Percentiles rank a stretch among this genome's conserved stretches.
Evolutionary conservation across 2,329 filamentous ascomycete genomes (phyloP).

Genomic region (Penicillium sp.): DNA sequence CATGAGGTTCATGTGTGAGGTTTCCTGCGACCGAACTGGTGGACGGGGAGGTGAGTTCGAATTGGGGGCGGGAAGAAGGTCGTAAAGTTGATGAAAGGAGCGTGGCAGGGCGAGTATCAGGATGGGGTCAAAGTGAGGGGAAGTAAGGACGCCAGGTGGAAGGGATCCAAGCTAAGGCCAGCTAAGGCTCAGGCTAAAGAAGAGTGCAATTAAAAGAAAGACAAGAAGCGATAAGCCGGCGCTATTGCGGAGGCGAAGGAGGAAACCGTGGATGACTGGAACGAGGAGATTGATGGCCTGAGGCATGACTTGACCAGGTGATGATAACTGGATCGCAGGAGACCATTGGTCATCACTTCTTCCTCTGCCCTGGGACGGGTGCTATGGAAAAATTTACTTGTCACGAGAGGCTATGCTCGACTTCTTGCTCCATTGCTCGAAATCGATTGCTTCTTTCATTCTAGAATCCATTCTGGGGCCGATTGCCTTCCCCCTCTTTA

Average conservation of each 20-base stretch:
- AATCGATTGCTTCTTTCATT: not conserved
- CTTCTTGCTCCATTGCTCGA: not conserved
- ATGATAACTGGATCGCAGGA: not conserved
- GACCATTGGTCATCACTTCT: not conserved
- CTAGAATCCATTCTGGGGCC: not conserved
- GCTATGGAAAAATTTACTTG: no score
- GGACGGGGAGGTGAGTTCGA: not conserved
- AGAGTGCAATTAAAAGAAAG: conserved; percentile 6
- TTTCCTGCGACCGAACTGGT: conserved; percentile 14
- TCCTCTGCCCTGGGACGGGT: not conserved
- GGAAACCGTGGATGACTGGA: conserved; percentile 10
- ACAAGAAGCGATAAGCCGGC: conserved; percentile 14
- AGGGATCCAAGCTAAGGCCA: conserved; percentile 1
- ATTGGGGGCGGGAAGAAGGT: not conserved
- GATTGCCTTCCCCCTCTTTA: not conserved
- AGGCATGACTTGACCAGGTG: conserved; percentile 2
- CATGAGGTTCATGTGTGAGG: conserved; percentile 21
- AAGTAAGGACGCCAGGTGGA: conserved; percentile 4
- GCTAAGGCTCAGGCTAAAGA: conserved; percentile 2
- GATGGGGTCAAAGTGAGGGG: conserved; percentile 11
- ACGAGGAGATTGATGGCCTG: not conserved
- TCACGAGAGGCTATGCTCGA: no score
- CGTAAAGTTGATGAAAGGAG: not conserved
- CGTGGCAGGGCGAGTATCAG: not conserved
- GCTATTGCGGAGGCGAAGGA: conserved; percentile 7